phyloP scores from a whole-genome alignment of 2,329 filamentous ascomycete genomes.

The Ophiostoma tasmaniense region DNA sequence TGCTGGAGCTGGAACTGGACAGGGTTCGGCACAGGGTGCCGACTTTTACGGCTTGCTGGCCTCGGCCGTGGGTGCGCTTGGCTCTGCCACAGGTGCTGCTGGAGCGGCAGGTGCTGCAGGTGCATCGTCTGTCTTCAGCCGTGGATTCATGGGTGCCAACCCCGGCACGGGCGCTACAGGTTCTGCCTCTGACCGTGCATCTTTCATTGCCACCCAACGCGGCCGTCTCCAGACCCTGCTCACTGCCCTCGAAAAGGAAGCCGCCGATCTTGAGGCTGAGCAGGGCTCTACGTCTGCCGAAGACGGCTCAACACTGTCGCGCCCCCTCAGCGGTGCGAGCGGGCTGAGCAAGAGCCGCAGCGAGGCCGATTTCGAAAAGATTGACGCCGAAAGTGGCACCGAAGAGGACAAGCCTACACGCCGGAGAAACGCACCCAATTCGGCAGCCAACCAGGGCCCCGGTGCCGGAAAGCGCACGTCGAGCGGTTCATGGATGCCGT shows the following conservation, averaged over 20 bases:
- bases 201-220: constrained; percentile 69
- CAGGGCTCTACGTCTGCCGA: not conserved
- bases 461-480: constrained; percentile 12
- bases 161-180: constrained; percentile 24
- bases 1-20: not conserved
- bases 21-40: constrained; percentile 21
- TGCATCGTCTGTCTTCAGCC: constrained; percentile 27
- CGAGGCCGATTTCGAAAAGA: constrained; percentile 83
- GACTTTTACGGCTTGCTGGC: constrained; percentile 76
- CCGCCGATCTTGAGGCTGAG: constrained; percentile 43
- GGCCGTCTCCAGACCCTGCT: constrained; percentile 68
- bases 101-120: constrained; percentile 23
- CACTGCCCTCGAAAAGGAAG: constrained; percentile 71
- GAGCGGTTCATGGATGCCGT: constrained; percentile 41
- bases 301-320: constrained; percentile 13
- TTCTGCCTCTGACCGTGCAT: constrained; percentile 49
- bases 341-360: constrained; percentile 72
- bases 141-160: constrained; percentile 23
- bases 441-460: not conserved
- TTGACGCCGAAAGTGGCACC: constrained; percentile 59
- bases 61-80: constrained; percentile 58
- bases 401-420: constrained; percentile 37
- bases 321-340: constrained; percentile 47
- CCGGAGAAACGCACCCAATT: constrained; percentile 23
- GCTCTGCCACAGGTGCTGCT: constrained; percentile 28